These are phyloP conservation scores for Phytopythium sindhum DNA, from an alignment of 352 stramenopile genomes.

Conservation along the genomic window DNA sequence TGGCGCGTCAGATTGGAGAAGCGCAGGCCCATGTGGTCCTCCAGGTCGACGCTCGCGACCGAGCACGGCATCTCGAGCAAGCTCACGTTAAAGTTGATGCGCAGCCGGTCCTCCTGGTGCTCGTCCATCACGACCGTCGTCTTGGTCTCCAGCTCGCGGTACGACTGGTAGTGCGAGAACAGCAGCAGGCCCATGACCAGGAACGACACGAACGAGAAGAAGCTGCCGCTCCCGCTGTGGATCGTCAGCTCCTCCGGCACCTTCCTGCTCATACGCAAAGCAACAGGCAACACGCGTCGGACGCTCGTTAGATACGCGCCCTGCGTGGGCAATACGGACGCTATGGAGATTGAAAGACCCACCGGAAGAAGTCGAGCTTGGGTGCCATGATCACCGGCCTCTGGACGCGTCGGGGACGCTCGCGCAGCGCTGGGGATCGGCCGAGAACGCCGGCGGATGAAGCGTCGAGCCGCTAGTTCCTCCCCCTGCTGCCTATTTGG, in stretches of 20 bases:
- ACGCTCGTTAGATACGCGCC: not conserved
- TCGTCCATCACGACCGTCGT: slow-evolving; percentile 67
- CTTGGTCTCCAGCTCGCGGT: slow-evolving; percentile 34
- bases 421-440: not conserved
- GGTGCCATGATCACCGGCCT: slow-evolving; percentile 9
- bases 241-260: slow-evolving; percentile 76
- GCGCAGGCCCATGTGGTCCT: slow-evolving; percentile 74
- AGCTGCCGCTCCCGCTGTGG: slow-evolving; percentile 44
- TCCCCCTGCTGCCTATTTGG: not conserved
- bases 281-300: slow-evolving; percentile 5
- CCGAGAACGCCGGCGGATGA: not conserved
- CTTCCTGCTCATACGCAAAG: slow-evolving; percentile 31
- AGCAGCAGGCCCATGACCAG: slow-evolving; percentile 49
- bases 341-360: slow-evolving; percentile 4
- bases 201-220: slow-evolving; percentile 72
- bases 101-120: slow-evolving; percentile 77
- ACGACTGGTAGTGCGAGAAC: slow-evolving; percentile 56
- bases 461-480: not conserved
- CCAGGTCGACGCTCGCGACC: slow-evolving; percentile 71
- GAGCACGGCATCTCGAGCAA: slow-evolving; percentile 68
- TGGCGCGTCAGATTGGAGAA: slow-evolving; percentile 81
- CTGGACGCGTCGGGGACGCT: not conserved
- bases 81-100: slow-evolving; percentile 86
- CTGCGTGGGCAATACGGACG: slow-evolving; percentile 9
- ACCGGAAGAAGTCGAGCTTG: slow-evolving; percentile 69